These are phyloP conservation scores for Pisolithus sp. DNA, from an alignment of 768 basidiomycete genomes.

Conservation along the genomic window DNA sequence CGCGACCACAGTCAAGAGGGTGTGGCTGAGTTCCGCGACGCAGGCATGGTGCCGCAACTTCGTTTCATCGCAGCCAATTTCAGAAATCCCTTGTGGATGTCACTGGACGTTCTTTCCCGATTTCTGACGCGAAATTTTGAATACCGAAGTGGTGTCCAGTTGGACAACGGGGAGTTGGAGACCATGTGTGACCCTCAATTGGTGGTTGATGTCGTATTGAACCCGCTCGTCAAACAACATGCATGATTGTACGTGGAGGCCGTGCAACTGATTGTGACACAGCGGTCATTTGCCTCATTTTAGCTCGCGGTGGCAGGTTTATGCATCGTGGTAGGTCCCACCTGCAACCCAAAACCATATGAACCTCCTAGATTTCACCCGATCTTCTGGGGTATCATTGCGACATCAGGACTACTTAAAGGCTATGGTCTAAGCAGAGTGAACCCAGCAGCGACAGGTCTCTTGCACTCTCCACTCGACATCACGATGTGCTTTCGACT, in stretches of 20 bases:
- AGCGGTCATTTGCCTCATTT: not conserved
- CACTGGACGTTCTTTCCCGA: not conserved
- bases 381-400: not conserved
- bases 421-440: slow-evolving; percentile 1
- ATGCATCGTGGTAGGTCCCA: not conserved
- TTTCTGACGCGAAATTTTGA: not conserved
- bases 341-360: not conserved
- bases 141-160: not conserved
- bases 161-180: not conserved
- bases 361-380: not conserved
- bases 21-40: too few species aligned
- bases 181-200: not conserved
- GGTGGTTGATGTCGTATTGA: not conserved
- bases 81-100: too few species aligned
- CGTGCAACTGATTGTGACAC: not conserved
- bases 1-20: too few species aligned
- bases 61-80: too few species aligned
- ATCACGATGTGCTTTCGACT: slow-evolving; percentile 30
- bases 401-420: slow-evolving; percentile 17
- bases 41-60: too few species aligned
- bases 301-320: too few species aligned
- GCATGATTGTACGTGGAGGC: not conserved
- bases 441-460: slow-evolving; percentile 2
- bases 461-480: slow-evolving; percentile 1
- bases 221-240: not conserved